Evolutionary conservation across 2,329 filamentous ascomycete genomes (phyloP).

Genomic region (Chrysoporthe deuterocubensis): DNA sequence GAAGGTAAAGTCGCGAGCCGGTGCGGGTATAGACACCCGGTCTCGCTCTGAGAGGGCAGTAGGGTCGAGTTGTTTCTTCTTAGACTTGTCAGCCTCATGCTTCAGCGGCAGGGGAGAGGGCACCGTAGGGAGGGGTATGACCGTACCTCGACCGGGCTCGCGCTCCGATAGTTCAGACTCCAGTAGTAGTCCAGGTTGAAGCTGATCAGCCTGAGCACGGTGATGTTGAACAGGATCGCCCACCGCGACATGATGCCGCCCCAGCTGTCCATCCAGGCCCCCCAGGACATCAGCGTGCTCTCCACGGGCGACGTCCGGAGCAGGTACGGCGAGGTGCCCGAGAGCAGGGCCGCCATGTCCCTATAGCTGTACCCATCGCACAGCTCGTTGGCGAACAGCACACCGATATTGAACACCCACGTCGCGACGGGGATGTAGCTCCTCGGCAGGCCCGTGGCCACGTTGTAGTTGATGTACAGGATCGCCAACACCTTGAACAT

Average conservation of each 20-base stretch:
- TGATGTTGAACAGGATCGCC: constrained; percentile 98
- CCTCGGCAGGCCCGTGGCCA: constrained; percentile 74
- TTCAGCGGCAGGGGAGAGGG: not conserved
- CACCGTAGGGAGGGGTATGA: constrained; percentile 19
- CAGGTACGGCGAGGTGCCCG: constrained; percentile 29
- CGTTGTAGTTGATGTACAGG: constrained; percentile 77
- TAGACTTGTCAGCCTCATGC: constrained; percentile 64
- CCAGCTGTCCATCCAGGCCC: constrained; percentile 74
- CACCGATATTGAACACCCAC: constrained; percentile 87
- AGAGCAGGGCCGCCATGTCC: constrained; percentile 60
- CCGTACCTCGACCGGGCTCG: constrained; percentile 80
- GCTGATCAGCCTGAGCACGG: constrained; percentile 87
- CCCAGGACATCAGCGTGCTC: constrained; percentile 59
- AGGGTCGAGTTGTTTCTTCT: constrained; percentile 98
- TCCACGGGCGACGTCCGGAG: constrained; percentile 38
- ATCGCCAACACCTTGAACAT: constrained; percentile 81
- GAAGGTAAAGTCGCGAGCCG: constrained; percentile 72
- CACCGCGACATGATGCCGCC: constrained; percentile 86
- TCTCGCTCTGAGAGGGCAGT: constrained; percentile 86
- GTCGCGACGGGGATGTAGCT: constrained; percentile 74
- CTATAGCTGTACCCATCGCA: constrained; percentile 75
- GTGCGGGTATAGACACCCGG: constrained; percentile 77
- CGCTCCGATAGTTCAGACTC: constrained; percentile 69
- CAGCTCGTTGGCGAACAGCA: constrained; percentile 89
- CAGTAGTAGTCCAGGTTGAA: constrained; percentile 98